These are phyloP conservation scores for Sclerotinia sclerotiorum DNA, from an alignment of 2,329 filamentous ascomycete genomes.

Conservation along the genomic window DNA sequence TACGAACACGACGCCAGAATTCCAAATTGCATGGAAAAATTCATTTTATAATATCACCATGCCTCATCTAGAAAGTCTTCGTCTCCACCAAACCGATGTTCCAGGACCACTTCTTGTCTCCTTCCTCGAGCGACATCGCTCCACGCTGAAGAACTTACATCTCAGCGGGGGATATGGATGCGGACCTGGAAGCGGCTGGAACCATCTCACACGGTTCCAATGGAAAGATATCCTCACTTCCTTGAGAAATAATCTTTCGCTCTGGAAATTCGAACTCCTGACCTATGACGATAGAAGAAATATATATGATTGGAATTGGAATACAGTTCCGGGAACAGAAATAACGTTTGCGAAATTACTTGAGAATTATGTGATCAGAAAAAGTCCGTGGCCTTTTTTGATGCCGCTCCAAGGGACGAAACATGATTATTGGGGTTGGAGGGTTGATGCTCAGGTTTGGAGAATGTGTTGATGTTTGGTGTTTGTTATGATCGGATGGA, in stretches of 20 bases:
- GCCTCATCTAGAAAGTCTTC: slow-evolving; percentile 13
- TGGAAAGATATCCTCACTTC: slow-evolving; percentile 19
- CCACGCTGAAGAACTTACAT: slow-evolving; percentile 12
- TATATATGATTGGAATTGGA: slow-evolving; percentile 22
- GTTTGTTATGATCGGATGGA: accelerated
- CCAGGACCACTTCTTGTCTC: slow-evolving; percentile 12
- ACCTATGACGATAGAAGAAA: slow-evolving; percentile 19
- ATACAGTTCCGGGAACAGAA: not conserved
- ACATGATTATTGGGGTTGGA: slow-evolving; percentile 29
- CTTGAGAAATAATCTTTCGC: not conserved
- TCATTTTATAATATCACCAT: slow-evolving; percentile 15
- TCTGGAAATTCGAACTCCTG: slow-evolving; percentile 18
- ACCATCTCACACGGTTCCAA: slow-evolving; percentile 12
- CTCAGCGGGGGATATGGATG: slow-evolving; percentile 15
- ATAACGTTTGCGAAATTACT: slow-evolving; percentile 11
- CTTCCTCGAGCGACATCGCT: slow-evolving; percentile 6
- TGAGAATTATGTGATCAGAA: slow-evolving; percentile 3
- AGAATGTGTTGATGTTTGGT: not conserved
- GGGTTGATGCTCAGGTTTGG: slow-evolving; percentile 17
- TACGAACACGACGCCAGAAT: slow-evolving; percentile 19
- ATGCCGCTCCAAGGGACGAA: not conserved
- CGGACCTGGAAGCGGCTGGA: slow-evolving; percentile 19
- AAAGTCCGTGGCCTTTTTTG: slow-evolving; percentile 14
- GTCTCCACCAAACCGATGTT: slow-evolving; percentile 21
- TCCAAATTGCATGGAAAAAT: slow-evolving; percentile 13